Conservation (phyloP, 805 yeast genomes). For the Candida sonorensis region DNA sequence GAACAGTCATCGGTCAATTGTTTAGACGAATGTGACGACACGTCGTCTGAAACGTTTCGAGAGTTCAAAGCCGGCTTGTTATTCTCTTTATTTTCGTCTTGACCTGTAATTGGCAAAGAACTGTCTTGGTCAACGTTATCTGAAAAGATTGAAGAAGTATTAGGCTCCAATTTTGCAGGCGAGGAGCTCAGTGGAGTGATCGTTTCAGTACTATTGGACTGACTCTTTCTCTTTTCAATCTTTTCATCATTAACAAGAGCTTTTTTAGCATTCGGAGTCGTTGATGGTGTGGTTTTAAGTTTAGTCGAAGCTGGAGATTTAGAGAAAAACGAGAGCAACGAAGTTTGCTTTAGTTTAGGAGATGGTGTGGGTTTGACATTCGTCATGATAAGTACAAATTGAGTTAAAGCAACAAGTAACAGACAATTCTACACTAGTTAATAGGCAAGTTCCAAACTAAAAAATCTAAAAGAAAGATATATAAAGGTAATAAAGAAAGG, state of each 20-base stretch:
- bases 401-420: no score
- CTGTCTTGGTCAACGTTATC: no score
- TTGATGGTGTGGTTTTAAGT: no score
- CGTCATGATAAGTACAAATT: no score
- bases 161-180: conserved; percentile 4
- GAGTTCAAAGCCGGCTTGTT: conserved; percentile 1
- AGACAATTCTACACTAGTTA: no score
- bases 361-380: conserved; percentile 2
- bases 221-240: neutral
- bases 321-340: conserved; percentile 26
- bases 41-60: no score
- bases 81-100: conserved; percentile 10
- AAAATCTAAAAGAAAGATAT: no score
- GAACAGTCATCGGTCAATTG: conserved; percentile 2
- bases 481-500: no score
- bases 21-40: no score
- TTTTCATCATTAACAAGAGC: neutral
- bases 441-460: no score
- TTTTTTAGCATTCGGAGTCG: neutral
- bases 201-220: neutral
- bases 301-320: conserved; percentile 4
- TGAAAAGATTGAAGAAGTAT: no score
- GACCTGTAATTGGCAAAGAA: no score
- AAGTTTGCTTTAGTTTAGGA: conserved; percentile 13
- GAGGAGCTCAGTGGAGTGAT: conserved; percentile 23